A percentile compares a stretch with the other conserved stretches of the same genome.
Evolutionary conservation across 179 eudicot genomes (phyloP).

Genomic region (Silene coronaria): DNA sequence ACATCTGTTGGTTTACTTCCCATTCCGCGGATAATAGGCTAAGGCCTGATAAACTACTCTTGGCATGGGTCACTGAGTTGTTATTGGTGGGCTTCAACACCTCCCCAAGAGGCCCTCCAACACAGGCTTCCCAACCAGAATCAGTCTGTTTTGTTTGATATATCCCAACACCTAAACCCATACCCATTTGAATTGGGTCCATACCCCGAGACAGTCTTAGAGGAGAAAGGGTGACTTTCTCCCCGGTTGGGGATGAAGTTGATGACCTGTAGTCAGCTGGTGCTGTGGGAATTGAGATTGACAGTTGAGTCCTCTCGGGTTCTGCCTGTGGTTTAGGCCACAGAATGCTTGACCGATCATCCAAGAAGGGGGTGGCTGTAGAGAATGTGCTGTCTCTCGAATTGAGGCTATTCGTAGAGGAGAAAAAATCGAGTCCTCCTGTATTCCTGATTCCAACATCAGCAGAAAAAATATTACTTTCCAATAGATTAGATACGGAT

Average conservation of each 20-base stretch:
- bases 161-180: constrained; percentile 28
- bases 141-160: constrained; percentile 38
- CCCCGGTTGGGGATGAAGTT: constrained; percentile 52
- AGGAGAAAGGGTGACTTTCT: constrained; percentile 43
- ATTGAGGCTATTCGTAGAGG: constrained; percentile 31
- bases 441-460: constrained; percentile 32
- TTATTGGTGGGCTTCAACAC: constrained; percentile 45
- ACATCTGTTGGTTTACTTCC: constrained; percentile 39
- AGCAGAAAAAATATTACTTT: not conserved
- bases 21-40: constrained; percentile 43
- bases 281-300: constrained; percentile 53
- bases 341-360: constrained; percentile 29
- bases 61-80: constrained; percentile 27
- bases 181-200: constrained; percentile 41
- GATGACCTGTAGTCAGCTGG: constrained; percentile 65
- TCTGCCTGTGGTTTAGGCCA: constrained; percentile 25
- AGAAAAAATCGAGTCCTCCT: constrained; percentile 34
- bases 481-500: too few species aligned
- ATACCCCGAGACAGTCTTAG: constrained; percentile 43
- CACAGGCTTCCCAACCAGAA: constrained; percentile 56
- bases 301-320: constrained; percentile 47
- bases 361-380: constrained; percentile 31
- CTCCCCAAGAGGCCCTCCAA: constrained; percentile 91
- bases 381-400: constrained; percentile 28
- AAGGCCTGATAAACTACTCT: constrained; percentile 33